Base-by-base conservation (phyloP, 176 grass and related monocot species). In the Panicum miliaceum region DNA sequence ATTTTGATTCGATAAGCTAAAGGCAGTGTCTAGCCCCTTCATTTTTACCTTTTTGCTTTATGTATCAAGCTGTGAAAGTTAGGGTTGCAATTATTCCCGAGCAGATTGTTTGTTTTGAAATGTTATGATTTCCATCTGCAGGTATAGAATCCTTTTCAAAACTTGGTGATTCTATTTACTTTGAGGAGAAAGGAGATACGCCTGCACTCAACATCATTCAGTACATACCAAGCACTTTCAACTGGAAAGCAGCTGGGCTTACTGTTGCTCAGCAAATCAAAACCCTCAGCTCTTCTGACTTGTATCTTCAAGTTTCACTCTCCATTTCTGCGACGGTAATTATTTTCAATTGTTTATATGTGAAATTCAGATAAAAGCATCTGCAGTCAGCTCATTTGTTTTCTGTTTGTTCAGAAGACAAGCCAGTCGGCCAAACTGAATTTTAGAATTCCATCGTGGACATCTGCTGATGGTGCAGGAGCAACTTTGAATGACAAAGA, bases 91-190 rank as follows among this genome's bases (percentile, higher is more conserved):
- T 58, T 54, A 56, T 42, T 81, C 14, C 12, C 0, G 18, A 68
- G 13, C 0, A 19, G 47, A 27, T 26, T 87, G 3, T 73, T 86
- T 81, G 11, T 81, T 78, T 78, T 22, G 4, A 45, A 27, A 43
- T 68, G 18, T 75, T 67, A 51, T 74, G 29, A 41, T 80, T 75
- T 71, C 59, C 40, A 79, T 66, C 45, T 84, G 45, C 76, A 99
- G 96, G 93, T 58, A 89, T 99, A 38, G 91, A 99, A 77, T 99
- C 96, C 34, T 99, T 96, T 83, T 99, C 91, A 9, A 99, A 99
- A 85, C 76, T 99, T 54, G 96, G 96, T 12, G 86, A 96, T 90
- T 99, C 96, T 78, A 96, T 99, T 87, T 99, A 99, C 77, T 99
- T 99, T 29, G 93, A 96, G 90, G 91, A 92, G 71, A 89, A 92